Evolutionary conservation across 1,284 basidiomycete species (phyloP), one percentile per base, ranked within the genome.

Genomic region (Albatrellus sp.): DNA sequence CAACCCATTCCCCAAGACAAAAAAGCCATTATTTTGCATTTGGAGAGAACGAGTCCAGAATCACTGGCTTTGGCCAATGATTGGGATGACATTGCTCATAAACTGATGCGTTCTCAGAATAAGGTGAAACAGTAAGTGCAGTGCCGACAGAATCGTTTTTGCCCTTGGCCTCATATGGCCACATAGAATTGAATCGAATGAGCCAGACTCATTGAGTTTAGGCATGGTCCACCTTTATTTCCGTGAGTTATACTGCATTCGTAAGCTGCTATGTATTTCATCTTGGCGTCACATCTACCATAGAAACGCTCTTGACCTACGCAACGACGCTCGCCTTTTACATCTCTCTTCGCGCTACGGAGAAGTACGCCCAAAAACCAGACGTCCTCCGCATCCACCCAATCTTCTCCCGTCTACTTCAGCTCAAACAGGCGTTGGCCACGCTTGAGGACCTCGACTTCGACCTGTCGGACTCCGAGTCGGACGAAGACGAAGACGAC

Each of bases 251-350:
- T 30, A 33, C 20, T 34, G 5, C 40, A 33, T 24, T 46, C 30
- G 44, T 36, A 17, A 35, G 12, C n/a, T 14, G 8, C 8, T 38
- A 40, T 24, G 7, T 7, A 3, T 24, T 7, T 7, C 29, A 17
- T 30, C 46, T 42, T 32, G 48, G 33, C 49, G 5, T 30, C 35
- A 43, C 12, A 45, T 38, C 45, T 35, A 35, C 35, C 16, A 43
- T 59, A 91, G 90, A 97, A 69, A 77, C 90, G 1, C 70, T 96
- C 2, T 65, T 94, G 37, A 89, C 92, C 8, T 98, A 98, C 60
- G 74, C 87, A 8, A 89, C 91, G 1, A 85, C 82, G 1, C 80
- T 98, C 38, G 86, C 92, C 0, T 98, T 93, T 67, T 98, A 96
- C 66, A 71, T 98, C 42, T 81, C 93, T 60, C 72, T 98, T 20